A percentile compares a stretch with the other conserved stretches of the same genome.
Evolutionary conservation across 2,329 filamentous ascomycete genomes (phyloP).

Genomic region (Colletotrichum sp.): DNA sequence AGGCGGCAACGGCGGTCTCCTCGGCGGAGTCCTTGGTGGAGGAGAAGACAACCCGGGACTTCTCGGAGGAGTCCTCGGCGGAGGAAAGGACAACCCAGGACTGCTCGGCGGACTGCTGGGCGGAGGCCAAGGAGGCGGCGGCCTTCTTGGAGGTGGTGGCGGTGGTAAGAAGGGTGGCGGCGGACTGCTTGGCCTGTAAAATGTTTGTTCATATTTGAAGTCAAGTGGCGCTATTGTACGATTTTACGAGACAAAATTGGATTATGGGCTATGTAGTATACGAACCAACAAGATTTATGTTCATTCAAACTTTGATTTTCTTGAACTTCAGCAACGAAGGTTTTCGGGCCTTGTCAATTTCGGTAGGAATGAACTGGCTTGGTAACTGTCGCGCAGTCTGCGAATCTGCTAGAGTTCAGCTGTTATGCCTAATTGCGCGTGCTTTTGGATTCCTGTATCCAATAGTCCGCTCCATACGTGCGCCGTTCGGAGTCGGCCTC

Average conservation of each 20-base stretch:
- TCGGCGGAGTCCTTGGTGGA: neutral
- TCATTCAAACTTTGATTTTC: no score
- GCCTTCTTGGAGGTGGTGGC: neutral
- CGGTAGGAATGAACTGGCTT: no score
- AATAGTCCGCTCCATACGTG: accelerated
- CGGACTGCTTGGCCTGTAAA: neutral
- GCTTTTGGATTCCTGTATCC: no score
- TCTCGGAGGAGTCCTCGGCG: neutral
- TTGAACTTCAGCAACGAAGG: accelerated
- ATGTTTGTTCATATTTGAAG: neutral
- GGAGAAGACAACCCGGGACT: neutral
- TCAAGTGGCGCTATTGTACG: neutral
- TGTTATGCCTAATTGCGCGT: no score
- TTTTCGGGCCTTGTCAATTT: no score
- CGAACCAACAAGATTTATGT: neutral
- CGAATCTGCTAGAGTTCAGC: no score
- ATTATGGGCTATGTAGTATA: neutral
- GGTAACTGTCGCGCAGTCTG: no score
- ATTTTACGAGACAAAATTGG: neutral
- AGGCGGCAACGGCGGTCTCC: neutral
- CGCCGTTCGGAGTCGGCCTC: neutral
- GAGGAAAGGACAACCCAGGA: neutral
- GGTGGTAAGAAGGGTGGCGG: neutral
- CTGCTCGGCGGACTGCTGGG: neutral
- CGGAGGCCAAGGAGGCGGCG: neutral